phyloP scores from a whole-genome alignment of 768 basidiomycete genomes.

The Gymnopilus dilepis region DNA sequence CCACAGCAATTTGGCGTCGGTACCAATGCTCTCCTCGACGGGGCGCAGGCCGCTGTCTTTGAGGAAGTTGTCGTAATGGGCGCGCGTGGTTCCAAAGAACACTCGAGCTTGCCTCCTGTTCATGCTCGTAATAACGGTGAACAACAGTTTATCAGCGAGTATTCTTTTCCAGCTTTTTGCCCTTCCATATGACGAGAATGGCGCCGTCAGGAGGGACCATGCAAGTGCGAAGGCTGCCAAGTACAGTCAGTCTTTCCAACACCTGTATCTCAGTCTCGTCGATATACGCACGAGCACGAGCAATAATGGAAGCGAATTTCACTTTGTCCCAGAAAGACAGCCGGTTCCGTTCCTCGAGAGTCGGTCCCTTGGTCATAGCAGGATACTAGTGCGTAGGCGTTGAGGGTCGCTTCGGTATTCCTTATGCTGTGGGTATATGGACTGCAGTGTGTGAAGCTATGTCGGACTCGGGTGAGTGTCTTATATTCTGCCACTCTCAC shows the following conservation, averaged over 20 bases:
- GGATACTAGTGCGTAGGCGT: background rate
- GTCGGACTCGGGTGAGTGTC: background rate
- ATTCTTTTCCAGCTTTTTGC: conserved; percentile 21
- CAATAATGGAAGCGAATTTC: conserved; percentile 1
- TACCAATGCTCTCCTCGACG: conserved; percentile 18
- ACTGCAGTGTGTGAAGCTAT: background rate
- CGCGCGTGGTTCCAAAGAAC: conserved; percentile 23
- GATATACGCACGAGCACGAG: background rate
- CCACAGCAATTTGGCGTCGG: conserved; percentile 32
- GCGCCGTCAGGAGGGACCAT: conserved; percentile 12
- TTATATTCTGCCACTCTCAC: background rate
- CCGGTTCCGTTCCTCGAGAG: conserved; percentile 4
- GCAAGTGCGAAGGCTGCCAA: conserved; percentile 11
- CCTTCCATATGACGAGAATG: conserved; percentile 16
- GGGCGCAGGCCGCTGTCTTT: background rate
- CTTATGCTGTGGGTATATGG: too few relatives aligned
- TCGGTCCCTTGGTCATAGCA: conserved; percentile 1
- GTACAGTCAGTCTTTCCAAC: background rate
- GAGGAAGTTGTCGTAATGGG: conserved; percentile 23
- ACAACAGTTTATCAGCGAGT: conserved; percentile 13
- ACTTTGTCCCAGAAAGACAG: conserved; percentile 14
- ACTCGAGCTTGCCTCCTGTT: conserved; percentile 18
- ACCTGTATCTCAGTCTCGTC: too few relatives aligned
- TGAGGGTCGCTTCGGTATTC: too few relatives aligned
- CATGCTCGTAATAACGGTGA: conserved; percentile 8